Evolutionary conservation across 805 yeast genomes (phyloP), one percentile per base, ranked within the genome.

Genomic region (Lipomyces japonicus): DNA sequence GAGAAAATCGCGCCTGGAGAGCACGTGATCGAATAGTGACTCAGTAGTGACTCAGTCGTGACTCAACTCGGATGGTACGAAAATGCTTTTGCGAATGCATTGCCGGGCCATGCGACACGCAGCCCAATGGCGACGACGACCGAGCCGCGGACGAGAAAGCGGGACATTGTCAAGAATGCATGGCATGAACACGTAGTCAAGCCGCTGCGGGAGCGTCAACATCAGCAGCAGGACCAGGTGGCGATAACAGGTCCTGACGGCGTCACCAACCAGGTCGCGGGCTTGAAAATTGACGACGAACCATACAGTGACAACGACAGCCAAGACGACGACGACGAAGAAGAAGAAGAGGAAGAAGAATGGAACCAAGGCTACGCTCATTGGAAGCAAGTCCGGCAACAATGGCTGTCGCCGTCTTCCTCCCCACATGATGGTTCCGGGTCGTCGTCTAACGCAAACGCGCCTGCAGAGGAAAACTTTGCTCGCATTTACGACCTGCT

Each of bases 301-400:
- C 26, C 19, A 12, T 44, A 24, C 18, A 35, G 24, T 24, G 42
- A 22, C 32, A 37, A 10, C 36, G 63, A 53, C 31, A 58, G 43
- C 49, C 58, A 56, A 10, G 59, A 51, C 12, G 52, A 42, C 18
- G 51, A 47, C 25, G 57, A 39, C 39, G 51, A 55, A 22, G 61
- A 48, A 37, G 51, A 43, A 2, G 58, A 55, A 6, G 62, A 63
- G 18, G 72, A 68, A 40, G 70, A 65, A 39, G 74, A 76, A 9
- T 78, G 79, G 61, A 63, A 61, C 37, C 68, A 74, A 2, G 93
- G 88, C 6, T 75, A 76, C 36, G 68, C 68, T 10, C 72, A 85
- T 39, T 90, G 96, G 96, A 76, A 77, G 44, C 67, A 72, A 41
- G 78, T 88, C 50, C 75, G 95, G 49, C 65, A 70, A 6, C 75